Base-by-base conservation (phyloP, 2,329 filamentous ascomycete genomes). In the Diaporthe batatas region DNA sequence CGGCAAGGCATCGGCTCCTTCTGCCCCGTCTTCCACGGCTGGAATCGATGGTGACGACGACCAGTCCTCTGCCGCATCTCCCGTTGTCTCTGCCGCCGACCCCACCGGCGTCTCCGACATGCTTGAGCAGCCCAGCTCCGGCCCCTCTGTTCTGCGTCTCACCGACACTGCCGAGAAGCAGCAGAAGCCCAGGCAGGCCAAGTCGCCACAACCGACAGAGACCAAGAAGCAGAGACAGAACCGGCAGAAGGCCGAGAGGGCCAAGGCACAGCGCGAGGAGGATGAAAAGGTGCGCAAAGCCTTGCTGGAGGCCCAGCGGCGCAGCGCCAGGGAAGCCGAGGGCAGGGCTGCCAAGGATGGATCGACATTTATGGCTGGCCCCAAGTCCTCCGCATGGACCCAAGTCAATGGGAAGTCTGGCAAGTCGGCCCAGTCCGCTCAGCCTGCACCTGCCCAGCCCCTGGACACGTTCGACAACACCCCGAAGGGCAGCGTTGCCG, bases 191-290 rank as follows among this genome's bases (percentile, higher is more conserved):
- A 91, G 91, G 83, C 86, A 89, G 78, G 84, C 86, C 76, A 90
- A 91, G 84, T 85, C 87, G 53, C 86, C 89, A 76, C 91, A 94
- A 81, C 88, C 89, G 64, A 89, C 88, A 23, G 93, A 98, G 86
- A 93, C 92, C 25, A 98, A 98, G 92, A 98, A 98, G 87, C 94
- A 97, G 86, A 92, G 95, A 74, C 95, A 98, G 86, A 96, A 98
- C 85, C 90, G 92, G 77, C 91, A 93, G 86, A 98, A 98, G 90
- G 91, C 90, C 49, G 95, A 98, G 83, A 92, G 91, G 72, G 91
- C 91, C 79, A 96, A 94, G 87, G 86, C 87, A 39, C 87, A 90
- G 72, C 91, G 93, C 39, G 92, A 95, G 80, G 92, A 93, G 77
- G 90, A 92, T 0, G 95, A 98, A 84, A 90, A 91, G 79, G 88